Evolutionary conservation across 1,284 basidiomycete genomes (phyloP), one percentile per base, ranked within the genome.

Genomic region (Megacollybia platyphylla): DNA sequence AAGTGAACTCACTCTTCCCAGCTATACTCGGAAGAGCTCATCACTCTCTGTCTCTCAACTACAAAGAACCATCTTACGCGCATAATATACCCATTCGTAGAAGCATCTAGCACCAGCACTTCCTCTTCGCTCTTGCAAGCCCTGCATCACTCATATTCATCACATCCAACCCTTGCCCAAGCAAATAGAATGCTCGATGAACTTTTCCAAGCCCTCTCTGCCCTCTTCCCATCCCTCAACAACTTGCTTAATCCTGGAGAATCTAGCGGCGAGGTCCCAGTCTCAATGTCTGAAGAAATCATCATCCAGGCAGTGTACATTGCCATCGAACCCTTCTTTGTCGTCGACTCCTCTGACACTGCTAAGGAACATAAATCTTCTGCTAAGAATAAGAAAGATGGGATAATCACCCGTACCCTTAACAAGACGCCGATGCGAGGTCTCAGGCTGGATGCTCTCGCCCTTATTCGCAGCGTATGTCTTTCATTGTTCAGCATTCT

Each of bases 281-380:
- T 86, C 36, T 70, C 81, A 4, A 87, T 94, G 78, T 85, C 86
- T 2, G 92, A 96, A 47, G 62, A 76, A 0, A 84, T 93, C 50
- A 80, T 96, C 52, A 94, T 96, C 43, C 81, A 87, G 51, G 80
- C 83, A 0, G 87, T 96, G 3, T 97, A 93, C 58, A 81, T 96
- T 41, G 79, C 89, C 1, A 86, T 97, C 47, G 86, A 84, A 1
- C 92, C 94, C 0, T 91, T 97, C 60, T 97, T 97, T 52, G 79
- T 91, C 4, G 78, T 76, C 13, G 86, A 90, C 32, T 65, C 66
- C 8, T 59, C 61, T 1, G 57, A 60, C 26, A 73, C 78, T 42
- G 58, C 37, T 26, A 39, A 28, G 5, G 41, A 35, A 13, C 26
- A 7, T n/a, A 41, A 42, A 39, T 24, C 9, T 1, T 41, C 36